These are phyloP conservation scores for Neoascochyta sp. DNA, from an alignment of 2,329 filamentous ascomycete genomes.

Conservation along the genomic window DNA sequence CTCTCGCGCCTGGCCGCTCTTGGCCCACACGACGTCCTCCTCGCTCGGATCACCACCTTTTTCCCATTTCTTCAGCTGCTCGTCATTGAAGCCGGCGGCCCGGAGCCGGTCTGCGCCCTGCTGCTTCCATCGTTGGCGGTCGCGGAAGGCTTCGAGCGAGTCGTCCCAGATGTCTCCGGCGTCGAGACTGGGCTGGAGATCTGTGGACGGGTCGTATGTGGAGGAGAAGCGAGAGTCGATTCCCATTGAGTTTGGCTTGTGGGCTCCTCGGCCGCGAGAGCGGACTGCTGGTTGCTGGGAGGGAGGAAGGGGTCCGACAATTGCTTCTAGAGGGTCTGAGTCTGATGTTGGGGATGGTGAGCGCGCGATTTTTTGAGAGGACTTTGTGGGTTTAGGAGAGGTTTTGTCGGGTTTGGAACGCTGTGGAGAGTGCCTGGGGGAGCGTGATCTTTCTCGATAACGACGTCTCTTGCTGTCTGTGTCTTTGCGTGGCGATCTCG, in stretches of 20 bases:
- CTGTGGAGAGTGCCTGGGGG: slow-evolving; percentile 7
- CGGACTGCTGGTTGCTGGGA: slow-evolving; percentile 45
- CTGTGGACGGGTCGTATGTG: slow-evolving; percentile 57
- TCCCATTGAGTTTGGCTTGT: slow-evolving; percentile 43
- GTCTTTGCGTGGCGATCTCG: slow-evolving; percentile 14
- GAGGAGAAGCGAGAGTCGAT: slow-evolving; percentile 80
- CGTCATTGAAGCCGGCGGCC: slow-evolving; percentile 73
- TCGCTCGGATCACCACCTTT: slow-evolving; percentile 59
- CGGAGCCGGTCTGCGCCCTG: slow-evolving; percentile 72
- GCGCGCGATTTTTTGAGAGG: slow-evolving; percentile 4
- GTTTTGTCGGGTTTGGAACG: slow-evolving; percentile 1
- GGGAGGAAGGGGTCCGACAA: slow-evolving; percentile 70
- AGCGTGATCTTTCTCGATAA: slow-evolving; percentile 12
- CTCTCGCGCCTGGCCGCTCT: slow-evolving; percentile 62
- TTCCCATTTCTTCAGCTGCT: slow-evolving; percentile 70
- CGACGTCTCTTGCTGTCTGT: slow-evolving; percentile 9
- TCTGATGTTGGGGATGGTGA: slow-evolving; percentile 27
- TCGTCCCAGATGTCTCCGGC: slow-evolving; percentile 71
- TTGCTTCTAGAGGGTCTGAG: slow-evolving; percentile 70
- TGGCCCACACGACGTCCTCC: slow-evolving; percentile 69
- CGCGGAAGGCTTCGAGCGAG: slow-evolving; percentile 71
- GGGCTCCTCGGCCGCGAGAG: slow-evolving; percentile 29
- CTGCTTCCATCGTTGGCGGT: slow-evolving; percentile 73
- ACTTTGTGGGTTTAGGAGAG: slow-evolving; percentile 3
- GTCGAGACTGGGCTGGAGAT: slow-evolving; percentile 50